Evolutionary conservation across 345 rosid species (phyloP).

Genomic region (Trapa bicornis): DNA sequence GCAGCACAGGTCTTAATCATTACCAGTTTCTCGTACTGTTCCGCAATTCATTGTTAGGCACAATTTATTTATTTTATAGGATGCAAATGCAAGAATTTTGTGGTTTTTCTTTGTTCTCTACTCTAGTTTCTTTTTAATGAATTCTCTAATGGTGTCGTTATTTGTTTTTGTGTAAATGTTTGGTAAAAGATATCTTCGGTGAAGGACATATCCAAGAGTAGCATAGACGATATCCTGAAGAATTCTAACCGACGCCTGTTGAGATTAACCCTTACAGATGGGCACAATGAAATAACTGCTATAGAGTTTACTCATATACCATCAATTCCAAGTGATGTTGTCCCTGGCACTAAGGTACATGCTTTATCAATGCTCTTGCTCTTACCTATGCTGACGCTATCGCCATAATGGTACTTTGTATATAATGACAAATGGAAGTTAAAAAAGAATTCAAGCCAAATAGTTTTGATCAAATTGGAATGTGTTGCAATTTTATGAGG

Average conservation of each 20-base stretch:
- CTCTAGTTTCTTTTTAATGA: neutral
- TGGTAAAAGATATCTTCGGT: slow-evolving; percentile 41
- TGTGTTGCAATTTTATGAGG: neutral
- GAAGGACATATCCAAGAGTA: slow-evolving; percentile 62
- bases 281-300: slow-evolving; percentile 53
- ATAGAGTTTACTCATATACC: slow-evolving; percentile 57
- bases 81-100: neutral
- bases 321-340: slow-evolving; percentile 39
- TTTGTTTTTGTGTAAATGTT: neutral
- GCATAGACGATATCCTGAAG: slow-evolving; percentile 38
- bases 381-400: neutral
- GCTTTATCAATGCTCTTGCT: neutral
- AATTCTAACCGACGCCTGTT: slow-evolving; percentile 45
- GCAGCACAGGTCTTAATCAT: neutral
- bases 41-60: neutral
- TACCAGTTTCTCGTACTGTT: neutral
- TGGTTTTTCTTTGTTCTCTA: neutral
- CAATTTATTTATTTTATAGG: neutral
- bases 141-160: neutral
- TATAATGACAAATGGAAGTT: neutral
- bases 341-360: slow-evolving; percentile 81
- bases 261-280: slow-evolving; percentile 61
- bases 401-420: neutral
- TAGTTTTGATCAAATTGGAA: neutral
- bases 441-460: neutral